phyloP scores from a whole-genome alignment of 2,329 filamentous ascomycete species.

The Fusarium protoensiforme region DNA sequence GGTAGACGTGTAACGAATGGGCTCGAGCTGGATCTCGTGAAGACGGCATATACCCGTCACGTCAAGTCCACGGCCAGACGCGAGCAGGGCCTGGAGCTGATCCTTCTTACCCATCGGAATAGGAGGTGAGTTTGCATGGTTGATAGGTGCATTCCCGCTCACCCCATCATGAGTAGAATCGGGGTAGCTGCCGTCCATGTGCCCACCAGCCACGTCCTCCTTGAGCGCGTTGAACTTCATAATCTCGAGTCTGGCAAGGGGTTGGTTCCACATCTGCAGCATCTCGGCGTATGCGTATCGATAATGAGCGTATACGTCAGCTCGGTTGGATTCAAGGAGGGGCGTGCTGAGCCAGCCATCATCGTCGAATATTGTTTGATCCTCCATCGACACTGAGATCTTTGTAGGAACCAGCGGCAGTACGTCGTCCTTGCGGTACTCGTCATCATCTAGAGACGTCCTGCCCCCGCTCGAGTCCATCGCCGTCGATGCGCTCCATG shows the following conservation, averaged over 20 bases:
- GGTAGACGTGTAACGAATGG: constrained; percentile 60
- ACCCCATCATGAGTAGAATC: constrained; percentile 53
- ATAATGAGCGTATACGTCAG: constrained; percentile 66
- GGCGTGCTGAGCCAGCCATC: constrained; percentile 72
- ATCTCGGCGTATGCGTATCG: constrained; percentile 75
- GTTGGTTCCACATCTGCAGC: constrained; percentile 73
- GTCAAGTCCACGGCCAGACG: constrained; percentile 68
- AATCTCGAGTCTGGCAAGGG: constrained; percentile 71
- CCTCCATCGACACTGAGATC: constrained; percentile 66
- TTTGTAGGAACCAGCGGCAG: constrained; percentile 61
- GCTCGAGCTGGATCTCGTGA: constrained; percentile 72
- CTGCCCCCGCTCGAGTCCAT: constrained; percentile 60
- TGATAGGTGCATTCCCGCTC: constrained; percentile 48
- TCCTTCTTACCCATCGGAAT: constrained; percentile 69
- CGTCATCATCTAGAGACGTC: constrained; percentile 66
- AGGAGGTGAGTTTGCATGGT: constrained; percentile 57
- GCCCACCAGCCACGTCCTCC: constrained; percentile 52
- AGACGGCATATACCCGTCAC: constrained; percentile 71
- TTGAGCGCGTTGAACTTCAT: constrained; percentile 75
- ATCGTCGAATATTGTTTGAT: constrained; percentile 75
- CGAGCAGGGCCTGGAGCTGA: constrained; percentile 60
- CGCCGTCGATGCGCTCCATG: constrained; percentile 60
- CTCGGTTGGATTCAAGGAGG: constrained; percentile 64
- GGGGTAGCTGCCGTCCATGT: constrained; percentile 47
- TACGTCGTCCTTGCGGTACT: constrained; percentile 58